Evolutionary conservation across 1,139 yeast genomes (phyloP), one percentile per base, ranked within the genome.

Genomic region (Lipomyces yarrowii): DNA sequence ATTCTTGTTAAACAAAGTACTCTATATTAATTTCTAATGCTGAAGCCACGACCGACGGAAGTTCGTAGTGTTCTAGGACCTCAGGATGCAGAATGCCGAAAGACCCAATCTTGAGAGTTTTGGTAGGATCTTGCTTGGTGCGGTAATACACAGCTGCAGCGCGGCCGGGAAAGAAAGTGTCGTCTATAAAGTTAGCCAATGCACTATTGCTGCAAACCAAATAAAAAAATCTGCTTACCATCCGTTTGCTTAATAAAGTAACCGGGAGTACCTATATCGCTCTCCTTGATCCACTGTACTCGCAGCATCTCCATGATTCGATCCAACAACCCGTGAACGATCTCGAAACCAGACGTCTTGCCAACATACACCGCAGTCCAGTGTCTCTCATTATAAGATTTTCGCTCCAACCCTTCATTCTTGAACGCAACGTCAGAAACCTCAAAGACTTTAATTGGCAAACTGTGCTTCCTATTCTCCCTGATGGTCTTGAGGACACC

Each of bases 41-140:
- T 58, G 97, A 90, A 56, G 91, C 92, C 74, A 97, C 98, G 53
- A 77, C 81, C 76, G 89, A 91, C 64, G 98, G 98, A 71, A 96
- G 86, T 72, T 92, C 98, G 76, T 92, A 96, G 75, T 85, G 81
- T 72, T 83, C 83, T 84, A 93, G 84, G 66, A 96, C 99, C 76
- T 90, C 92, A 51, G 99, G 99, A 78, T 96, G 99, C 75, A 96
- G 83, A 66, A 92, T 98, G 77, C 99, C 99, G 73, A 96, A 82
- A 60, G 87, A 81, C 72, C 99, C 99, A 74, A 96, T 85, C 26
- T 72, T 74, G 54, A 69, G 63, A 32, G 79, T 74, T 69, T 72
- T 70, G 42, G 70, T 72, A 37, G 59, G 57, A 63, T 82, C 85
- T 71, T 82, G 79, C 68, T 81, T 83, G 67, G 84, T 80, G 81